Conservation (phyloP, 164 flowering plant genomes). For the Akebia trifoliata region DNA sequence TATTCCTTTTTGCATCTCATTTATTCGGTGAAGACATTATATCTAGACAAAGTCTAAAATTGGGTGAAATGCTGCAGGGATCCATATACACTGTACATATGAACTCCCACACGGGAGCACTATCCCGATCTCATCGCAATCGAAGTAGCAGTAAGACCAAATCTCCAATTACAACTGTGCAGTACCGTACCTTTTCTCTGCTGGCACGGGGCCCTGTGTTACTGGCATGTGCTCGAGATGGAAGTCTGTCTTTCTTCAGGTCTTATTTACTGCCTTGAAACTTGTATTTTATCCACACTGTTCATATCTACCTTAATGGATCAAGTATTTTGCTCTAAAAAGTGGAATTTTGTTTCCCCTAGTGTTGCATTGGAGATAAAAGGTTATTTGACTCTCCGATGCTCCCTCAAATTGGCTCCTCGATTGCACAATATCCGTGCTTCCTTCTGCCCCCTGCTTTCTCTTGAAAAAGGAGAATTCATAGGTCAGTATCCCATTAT, state of each 20-base stretch:
- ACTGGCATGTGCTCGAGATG: constrained; percentile 80
- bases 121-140: constrained; percentile 71
- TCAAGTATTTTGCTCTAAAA: neutral
- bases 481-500: constrained; percentile 55
- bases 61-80: constrained; percentile 46
- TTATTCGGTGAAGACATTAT: constrained; percentile 4
- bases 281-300: neutral
- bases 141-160: constrained; percentile 48
- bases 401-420: constrained; percentile 84
- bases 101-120: constrained; percentile 65
- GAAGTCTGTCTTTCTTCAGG: constrained; percentile 88
- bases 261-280: constrained; percentile 15
- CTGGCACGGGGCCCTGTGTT: constrained; percentile 87
- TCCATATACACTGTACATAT: constrained; percentile 61
- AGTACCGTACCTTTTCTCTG: constrained; percentile 89
- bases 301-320: constrained; percentile 1
- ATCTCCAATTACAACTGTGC: constrained; percentile 80
- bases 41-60: neutral
- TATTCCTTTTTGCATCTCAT: neutral
- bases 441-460: constrained; percentile 93
- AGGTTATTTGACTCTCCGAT: constrained; percentile 89
- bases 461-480: constrained; percentile 93
- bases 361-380: constrained; percentile 81
- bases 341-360: constrained; percentile 16
- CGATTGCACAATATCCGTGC: constrained; percentile 75